Base-by-base conservation (phyloP, 2,329 filamentous ascomycete species). In the Leptodontidium sp. region DNA sequence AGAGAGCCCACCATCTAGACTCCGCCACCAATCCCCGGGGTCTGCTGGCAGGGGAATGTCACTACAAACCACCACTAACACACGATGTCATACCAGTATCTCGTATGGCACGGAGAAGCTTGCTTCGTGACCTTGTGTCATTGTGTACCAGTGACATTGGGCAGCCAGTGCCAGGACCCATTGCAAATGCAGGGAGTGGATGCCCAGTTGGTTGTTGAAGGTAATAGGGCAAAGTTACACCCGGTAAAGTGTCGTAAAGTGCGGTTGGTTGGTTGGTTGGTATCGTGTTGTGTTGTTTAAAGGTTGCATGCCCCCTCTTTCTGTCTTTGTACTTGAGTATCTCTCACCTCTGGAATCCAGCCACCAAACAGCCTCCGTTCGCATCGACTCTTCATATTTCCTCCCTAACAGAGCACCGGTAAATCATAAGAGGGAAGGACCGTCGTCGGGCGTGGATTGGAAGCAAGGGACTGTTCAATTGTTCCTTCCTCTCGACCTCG, bases 121-220 rank as follows among this genome's bases (percentile, higher is more conserved):
- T 66, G 24, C 29, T 32, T 32, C 29, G 29, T 32, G 29, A 32
- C 26, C 40, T 29, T 61, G 64, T 66, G 58, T 61, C 64, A 66
- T 61, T 32, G 29, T 61, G 21, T 35, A 15, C 50, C 32, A 55
- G n/a, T 57, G n/a, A 64, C 55, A 55, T 26, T 55, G 38, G 38
- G 7, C 38, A 40, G 11, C 38, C 52, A 35, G 52, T 55, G 52
- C 52, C 29, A n/a, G 47, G 17, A n/a, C 14, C 43, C 43, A 40
- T 40, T 40, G 38, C 45, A 47, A 52, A 8, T 52, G 35, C 55
- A 38, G n/a, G 32, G 35, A 21, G 6, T 11, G 17, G n/a, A 21
- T 58, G n/a, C 32, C 24, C 11, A 40, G 5, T 58, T 40, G 55
- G 26, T 55, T 55, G 5, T 35, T n/a, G 29, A 40, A 9, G 38